These are phyloP conservation scores for Pseudogymnoascus sp. DNA, from an alignment of 2,329 filamentous ascomycete genomes.

Conservation along the genomic window DNA sequence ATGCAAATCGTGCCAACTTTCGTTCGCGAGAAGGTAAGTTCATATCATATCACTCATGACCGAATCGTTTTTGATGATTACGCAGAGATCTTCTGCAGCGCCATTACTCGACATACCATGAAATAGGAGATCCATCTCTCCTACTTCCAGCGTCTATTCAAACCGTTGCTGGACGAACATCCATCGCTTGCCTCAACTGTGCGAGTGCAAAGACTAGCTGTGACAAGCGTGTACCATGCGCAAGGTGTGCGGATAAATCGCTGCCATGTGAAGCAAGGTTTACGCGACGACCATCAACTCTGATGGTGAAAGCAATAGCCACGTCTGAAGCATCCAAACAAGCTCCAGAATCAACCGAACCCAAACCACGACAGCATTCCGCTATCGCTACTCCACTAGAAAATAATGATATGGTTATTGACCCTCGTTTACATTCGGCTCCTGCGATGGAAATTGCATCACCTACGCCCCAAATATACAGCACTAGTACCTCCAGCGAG, in stretches of 20 bases:
- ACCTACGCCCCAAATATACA: conserved; percentile 26
- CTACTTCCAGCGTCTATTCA: conserved; percentile 35
- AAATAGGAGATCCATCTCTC: conserved; percentile 39
- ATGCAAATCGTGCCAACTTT: conserved; percentile 40
- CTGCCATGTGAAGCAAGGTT: conserved; percentile 40
- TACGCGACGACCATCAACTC: conserved; percentile 42
- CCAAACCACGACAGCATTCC: not conserved
- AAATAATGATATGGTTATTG: not conserved
- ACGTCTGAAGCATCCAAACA: not conserved
- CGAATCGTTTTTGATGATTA: not conserved
- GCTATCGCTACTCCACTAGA: not conserved
- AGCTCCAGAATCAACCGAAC: not conserved
- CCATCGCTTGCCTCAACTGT: conserved; percentile 42
- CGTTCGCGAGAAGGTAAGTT: conserved; percentile 40
- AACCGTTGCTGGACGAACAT: conserved; percentile 33
- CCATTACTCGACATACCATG: conserved; percentile 44
- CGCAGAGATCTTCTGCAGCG: conserved; percentile 40
- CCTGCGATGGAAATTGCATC: not conserved
- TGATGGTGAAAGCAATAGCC: conserved; percentile 12
- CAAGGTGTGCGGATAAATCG: conserved; percentile 41
- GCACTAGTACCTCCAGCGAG: conserved; percentile 30
- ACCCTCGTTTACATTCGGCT: not conserved
- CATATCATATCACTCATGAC: not conserved
- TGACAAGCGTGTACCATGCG: conserved; percentile 41
- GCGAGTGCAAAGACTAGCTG: conserved; percentile 43